Evolutionary conservation across 371 early-diverging fungal genomes (phyloP).

Genomic region (Saksenaea vasiformis): DNA sequence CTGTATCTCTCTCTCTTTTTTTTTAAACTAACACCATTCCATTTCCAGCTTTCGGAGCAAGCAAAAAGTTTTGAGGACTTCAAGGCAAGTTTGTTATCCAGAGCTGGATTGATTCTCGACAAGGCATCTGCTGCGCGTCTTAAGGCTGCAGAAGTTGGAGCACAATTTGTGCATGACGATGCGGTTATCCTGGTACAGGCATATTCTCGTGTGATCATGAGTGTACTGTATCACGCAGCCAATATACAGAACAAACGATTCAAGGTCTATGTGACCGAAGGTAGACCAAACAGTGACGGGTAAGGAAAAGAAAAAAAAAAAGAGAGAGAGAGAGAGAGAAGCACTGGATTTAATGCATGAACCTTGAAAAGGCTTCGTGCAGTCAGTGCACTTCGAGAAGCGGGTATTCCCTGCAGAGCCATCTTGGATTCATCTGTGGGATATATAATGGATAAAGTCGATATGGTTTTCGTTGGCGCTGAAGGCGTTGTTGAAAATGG

Average conservation of each 20-base stretch:
- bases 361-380: conserved; percentile 62
- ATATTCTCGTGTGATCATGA: conserved; percentile 93
- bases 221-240: conserved; percentile 77
- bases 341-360: not conserved
- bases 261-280: conserved; percentile 86
- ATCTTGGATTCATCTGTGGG: conserved; percentile 94
- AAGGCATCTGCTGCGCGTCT: conserved; percentile 73
- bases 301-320: conserved; percentile 28
- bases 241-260: conserved; percentile 77
- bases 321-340: too few species aligned
- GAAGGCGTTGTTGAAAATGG: conserved; percentile 98
- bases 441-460: conserved; percentile 91
- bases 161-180: conserved; percentile 89
- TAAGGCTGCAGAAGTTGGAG: conserved; percentile 81
- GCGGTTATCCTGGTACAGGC: conserved; percentile 91
- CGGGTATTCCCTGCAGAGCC: conserved; percentile 85
- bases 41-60: conserved; percentile 41
- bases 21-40: too few species aligned
- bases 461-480: conserved; percentile 95
- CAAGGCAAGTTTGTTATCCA: conserved; percentile 72
- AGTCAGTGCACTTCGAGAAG: conserved; percentile 69
- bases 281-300: conserved; percentile 82
- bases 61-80: conserved; percentile 70
- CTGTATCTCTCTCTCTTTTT: too few species aligned
- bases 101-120: conserved; percentile 73